A percentile compares a stretch with the other conserved stretches of the same genome.
Conservation (phyloP, 2,329 filamentous ascomycete genomes). For the Botryotinia convoluta region DNA sequence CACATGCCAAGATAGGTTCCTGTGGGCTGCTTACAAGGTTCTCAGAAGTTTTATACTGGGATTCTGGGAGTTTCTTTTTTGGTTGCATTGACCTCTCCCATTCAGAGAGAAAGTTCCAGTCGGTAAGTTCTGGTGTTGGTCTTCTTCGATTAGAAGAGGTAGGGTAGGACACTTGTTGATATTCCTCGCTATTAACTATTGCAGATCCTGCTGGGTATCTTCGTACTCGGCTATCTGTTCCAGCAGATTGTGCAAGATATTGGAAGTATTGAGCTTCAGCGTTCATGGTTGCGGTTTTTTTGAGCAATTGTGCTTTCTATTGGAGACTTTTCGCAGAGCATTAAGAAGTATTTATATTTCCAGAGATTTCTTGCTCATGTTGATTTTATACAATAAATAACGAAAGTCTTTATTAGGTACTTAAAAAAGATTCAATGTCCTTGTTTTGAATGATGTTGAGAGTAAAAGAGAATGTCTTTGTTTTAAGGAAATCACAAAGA, state of each 20-base stretch:
- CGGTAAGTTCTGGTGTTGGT: background rate
- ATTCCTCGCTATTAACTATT: too few species aligned
- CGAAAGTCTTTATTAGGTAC: background rate
- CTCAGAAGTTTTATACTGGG: background rate
- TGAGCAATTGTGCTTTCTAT: too few species aligned
- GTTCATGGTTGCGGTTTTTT: background rate
- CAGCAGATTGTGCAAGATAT: background rate
- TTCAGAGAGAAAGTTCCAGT: background rate
- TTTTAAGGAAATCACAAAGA: rapidly evolving
- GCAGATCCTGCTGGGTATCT: background rate
- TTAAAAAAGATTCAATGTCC: background rate
- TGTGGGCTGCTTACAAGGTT: background rate
- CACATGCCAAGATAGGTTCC: rapidly evolving
- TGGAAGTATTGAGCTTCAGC: background rate
- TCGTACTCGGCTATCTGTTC: background rate
- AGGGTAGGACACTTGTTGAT: background rate
- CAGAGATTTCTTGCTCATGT: background rate
- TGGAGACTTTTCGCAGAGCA: background rate
- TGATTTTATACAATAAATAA: rapidly evolving
- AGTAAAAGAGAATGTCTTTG: too few species aligned
- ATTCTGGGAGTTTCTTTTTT: rapidly evolving
- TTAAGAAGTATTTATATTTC: background rate
- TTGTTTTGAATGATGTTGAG: background rate
- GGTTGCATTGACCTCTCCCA: background rate
- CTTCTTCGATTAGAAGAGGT: background rate